phyloP scores from a whole-genome alignment of 1,139 yeast species.

The Kodamaea alishanica region DNA sequence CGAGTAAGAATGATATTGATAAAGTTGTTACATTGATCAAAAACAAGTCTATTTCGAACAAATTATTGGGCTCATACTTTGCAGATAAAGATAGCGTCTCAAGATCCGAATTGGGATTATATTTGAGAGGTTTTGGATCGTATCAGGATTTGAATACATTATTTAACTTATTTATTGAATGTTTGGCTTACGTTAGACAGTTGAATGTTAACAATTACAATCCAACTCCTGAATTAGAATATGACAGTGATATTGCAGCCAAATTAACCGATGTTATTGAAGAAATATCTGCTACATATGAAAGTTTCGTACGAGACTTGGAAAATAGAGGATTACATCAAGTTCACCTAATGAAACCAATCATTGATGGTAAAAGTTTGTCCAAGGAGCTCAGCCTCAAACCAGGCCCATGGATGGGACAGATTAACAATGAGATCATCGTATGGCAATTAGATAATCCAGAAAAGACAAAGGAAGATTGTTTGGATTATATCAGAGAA shows the following conservation, averaged over 20 bases:
- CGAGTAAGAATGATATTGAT: slow-evolving; percentile 56
- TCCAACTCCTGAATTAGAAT: slow-evolving; percentile 13
- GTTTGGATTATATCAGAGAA: slow-evolving; percentile 43
- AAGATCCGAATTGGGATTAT: slow-evolving; percentile 61
- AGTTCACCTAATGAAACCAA: slow-evolving; percentile 46
- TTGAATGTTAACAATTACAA: slow-evolving; percentile 5
- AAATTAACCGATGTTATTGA: slow-evolving; percentile 3
- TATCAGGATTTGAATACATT: slow-evolving; percentile 46
- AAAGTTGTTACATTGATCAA: slow-evolving; percentile 40
- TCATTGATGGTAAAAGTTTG: slow-evolving; percentile 69
- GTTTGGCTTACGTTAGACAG: slow-evolving; percentile 13
- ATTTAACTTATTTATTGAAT: slow-evolving; percentile 30
- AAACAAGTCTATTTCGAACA: slow-evolving; percentile 14
- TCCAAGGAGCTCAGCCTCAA: slow-evolving; percentile 48
- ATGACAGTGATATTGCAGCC: slow-evolving; percentile 7
- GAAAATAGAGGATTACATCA: slow-evolving; percentile 31
- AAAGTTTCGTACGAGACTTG: slow-evolving; percentile 27
- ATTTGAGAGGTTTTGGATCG: slow-evolving; percentile 52
- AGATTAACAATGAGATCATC: slow-evolving; percentile 51
- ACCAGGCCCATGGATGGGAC: slow-evolving; percentile 85
- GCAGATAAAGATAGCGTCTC: slow-evolving; percentile 21
- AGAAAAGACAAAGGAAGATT: slow-evolving; percentile 45
- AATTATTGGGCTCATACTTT: slow-evolving; percentile 17
- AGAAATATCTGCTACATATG: slow-evolving; percentile 26
- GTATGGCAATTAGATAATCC: slow-evolving; percentile 80